Evolutionary conservation across 257 asterid species (phyloP).

Genomic region (Coffea eugenioides): DNA sequence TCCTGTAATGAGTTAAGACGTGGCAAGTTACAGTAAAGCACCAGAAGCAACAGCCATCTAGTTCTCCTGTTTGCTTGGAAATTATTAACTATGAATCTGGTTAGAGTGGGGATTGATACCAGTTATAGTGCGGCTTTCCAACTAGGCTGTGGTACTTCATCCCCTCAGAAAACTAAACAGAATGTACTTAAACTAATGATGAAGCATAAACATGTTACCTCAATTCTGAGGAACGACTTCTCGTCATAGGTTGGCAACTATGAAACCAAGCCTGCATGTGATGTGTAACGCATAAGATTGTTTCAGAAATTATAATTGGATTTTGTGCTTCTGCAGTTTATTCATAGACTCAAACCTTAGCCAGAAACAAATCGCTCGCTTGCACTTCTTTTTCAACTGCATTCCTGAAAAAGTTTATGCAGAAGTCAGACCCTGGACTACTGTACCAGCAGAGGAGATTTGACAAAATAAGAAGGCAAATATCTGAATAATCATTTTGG

Average conservation of each 20-base stretch:
- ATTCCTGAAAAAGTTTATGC: constrained; percentile 32
- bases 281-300: constrained; percentile 19
- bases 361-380: constrained; percentile 60
- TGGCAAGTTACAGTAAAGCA: not conserved
- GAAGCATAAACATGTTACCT: constrained; percentile 39
- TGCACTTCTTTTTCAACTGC: constrained; percentile 51
- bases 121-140: not conserved
- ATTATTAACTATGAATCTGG: not conserved
- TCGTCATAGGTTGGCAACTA: constrained; percentile 88
- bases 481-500: not conserved
- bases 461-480: not conserved
- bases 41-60: not conserved
- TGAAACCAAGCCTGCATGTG: constrained; percentile 77
- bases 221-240: constrained; percentile 69
- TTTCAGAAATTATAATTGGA: not conserved
- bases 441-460: not conserved
- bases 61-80: not conserved
- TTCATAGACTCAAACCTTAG: constrained; percentile 43
- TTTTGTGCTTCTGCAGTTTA: not conserved
- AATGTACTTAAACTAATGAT: not conserved
- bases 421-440: not conserved
- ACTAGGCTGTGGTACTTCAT: not conserved
- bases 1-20: not conserved
- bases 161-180: not conserved
- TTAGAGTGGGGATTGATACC: not conserved